A percentile compares a stretch with the other conserved stretches of the same genome.
These are phyloP conservation scores for Colletotrichum endophyticum DNA, from an alignment of 2,329 filamentous ascomycete species.

Conservation along the genomic window DNA sequence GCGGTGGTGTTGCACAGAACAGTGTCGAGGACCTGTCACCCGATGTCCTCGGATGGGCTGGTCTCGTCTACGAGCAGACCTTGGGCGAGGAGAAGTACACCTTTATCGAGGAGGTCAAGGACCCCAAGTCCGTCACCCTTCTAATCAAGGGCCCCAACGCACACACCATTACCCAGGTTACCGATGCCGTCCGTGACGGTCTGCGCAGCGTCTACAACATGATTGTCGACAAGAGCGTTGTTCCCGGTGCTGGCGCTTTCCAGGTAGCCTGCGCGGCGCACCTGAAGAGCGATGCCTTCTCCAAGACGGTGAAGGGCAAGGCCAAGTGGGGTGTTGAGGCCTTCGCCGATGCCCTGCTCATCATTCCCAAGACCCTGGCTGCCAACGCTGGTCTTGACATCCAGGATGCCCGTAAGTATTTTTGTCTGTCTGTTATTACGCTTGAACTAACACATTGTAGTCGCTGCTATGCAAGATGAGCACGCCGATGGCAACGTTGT, in stretches of 20 bases:
- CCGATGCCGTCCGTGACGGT: conserved; percentile 93
- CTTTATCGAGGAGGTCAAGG: conserved; percentile 98
- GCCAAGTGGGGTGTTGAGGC: conserved; percentile 94
- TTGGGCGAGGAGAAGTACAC: conserved; percentile 99
- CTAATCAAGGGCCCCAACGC: conserved; percentile 97
- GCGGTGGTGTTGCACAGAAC: conserved; percentile 91
- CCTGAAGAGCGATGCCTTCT: conserved; percentile 84
- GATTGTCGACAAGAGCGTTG: conserved; percentile 96
- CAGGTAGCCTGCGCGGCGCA: conserved; percentile 91
- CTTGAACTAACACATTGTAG: conserved; percentile 44
- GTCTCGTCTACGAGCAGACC: conserved; percentile 95
- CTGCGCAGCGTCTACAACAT: conserved; percentile 98
- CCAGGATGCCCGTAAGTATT: conserved; percentile 83
- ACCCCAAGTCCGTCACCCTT: conserved; percentile 96
- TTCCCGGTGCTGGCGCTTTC: conserved; percentile 94
- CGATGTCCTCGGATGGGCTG: conserved; percentile 93
- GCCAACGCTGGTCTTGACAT: conserved; percentile 97
- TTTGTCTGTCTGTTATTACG: conserved; percentile 2
- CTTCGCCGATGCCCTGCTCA: conserved; percentile 90
- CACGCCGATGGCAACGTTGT: conserved; percentile 82
- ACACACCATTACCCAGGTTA: conserved; percentile 96
- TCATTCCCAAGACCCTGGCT: conserved; percentile 97
- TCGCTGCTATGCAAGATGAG: conserved; percentile 88
- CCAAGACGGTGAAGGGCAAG: conserved; percentile 94
- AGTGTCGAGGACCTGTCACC: conserved; percentile 91